Evolutionary conservation across 1,284 basidiomycete genomes (phyloP), one percentile per base, ranked within the genome.

Genomic region (Microbotryomycetes sp.): DNA sequence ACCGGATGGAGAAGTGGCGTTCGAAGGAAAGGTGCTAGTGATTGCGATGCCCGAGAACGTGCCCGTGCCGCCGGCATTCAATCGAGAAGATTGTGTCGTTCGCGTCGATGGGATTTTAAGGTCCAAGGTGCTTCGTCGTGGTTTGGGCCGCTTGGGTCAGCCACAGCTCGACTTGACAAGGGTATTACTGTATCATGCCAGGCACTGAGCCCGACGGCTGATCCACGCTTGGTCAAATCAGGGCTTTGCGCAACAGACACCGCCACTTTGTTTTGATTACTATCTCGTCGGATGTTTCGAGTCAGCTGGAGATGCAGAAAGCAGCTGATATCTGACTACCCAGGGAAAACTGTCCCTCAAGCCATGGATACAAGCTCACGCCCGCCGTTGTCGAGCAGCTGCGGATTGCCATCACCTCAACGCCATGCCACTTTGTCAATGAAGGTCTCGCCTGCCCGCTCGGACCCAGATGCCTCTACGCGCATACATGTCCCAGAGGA

Each of bases 251-350:
- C 7, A 50, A 15, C 62, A 64, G 23, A 24, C 27, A 11, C 62
- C 59, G 4, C 62, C 56, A 0, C 48, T 64, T n/a, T 64, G 62
- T 50, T 53, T 64, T 31, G 48, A 57, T 30, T 49, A 45, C 28
- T 61, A 64, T 18, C 29, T 53, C 2, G 7, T 11, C 28, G 18
- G 18, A 9, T 41, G 35, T 18, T 41, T 41, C 31, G 21, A 15
- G n/a, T 23, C 6, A 23, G 28, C 11, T 52, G 27, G 3, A 5
- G 27, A 21, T 6, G 51, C 21, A 18, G 27, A 53, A 24, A 35
- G 52, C 55, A 21, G 31, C 56, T 9, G 9, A 21, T 0, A 13
- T n/a, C 1, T 55, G 55, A 23, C 55, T 52, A 24, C 3, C 13
- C 23, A 52, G 52, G 45, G 62, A 64, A 35, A 26, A 41, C 1